Percentiles rank a stretch among this genome's conserved stretches.
phyloP scores from a whole-genome alignment of 2,329 filamentous ascomycete genomes.

The Colletotrichum chrysophilum region DNA sequence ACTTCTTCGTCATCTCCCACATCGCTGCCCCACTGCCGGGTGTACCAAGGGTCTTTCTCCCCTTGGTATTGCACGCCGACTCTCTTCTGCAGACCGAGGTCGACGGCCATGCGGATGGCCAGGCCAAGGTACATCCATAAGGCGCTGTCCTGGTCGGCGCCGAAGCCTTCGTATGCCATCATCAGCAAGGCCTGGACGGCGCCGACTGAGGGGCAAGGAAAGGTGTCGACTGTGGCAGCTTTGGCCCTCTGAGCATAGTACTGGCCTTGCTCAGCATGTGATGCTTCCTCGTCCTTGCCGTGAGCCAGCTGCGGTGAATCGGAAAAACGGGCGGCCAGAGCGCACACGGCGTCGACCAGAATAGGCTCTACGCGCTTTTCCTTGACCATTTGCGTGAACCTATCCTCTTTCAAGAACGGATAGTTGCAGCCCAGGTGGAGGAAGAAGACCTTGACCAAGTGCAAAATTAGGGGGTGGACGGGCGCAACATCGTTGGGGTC shows the following conservation, averaged over 20 bases:
- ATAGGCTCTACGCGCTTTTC: constrained; percentile 86
- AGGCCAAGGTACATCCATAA: constrained; percentile 94
- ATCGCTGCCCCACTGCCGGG: constrained; percentile 43
- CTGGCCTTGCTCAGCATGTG: constrained; percentile 73
- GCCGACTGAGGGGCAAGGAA: constrained; percentile 81
- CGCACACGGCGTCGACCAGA: constrained; percentile 85
- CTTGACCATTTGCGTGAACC: constrained; percentile 76
- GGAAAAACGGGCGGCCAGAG: constrained; percentile 82
- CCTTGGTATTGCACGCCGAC: constrained; percentile 72
- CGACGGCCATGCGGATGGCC: constrained; percentile 82
- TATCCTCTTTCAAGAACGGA: constrained; percentile 76
- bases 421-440: constrained; percentile 83
- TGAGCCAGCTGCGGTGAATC: constrained; percentile 58
- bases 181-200: constrained; percentile 85
- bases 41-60: constrained; percentile 56
- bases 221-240: constrained; percentile 81
- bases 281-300: constrained; percentile 51
- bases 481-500: constrained; percentile 73
- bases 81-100: constrained; percentile 81
- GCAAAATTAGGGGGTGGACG: constrained; percentile 76
- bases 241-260: constrained; percentile 84
- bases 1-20: constrained; percentile 32
- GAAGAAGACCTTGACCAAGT: constrained; percentile 83
- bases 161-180: constrained; percentile 89
- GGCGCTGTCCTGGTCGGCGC: constrained; percentile 85